Evolutionary conservation across 352 stramenopile genomes (phyloP), one percentile per base, ranked within the genome.

Genomic region (Globisporangium abappressorium): DNA sequence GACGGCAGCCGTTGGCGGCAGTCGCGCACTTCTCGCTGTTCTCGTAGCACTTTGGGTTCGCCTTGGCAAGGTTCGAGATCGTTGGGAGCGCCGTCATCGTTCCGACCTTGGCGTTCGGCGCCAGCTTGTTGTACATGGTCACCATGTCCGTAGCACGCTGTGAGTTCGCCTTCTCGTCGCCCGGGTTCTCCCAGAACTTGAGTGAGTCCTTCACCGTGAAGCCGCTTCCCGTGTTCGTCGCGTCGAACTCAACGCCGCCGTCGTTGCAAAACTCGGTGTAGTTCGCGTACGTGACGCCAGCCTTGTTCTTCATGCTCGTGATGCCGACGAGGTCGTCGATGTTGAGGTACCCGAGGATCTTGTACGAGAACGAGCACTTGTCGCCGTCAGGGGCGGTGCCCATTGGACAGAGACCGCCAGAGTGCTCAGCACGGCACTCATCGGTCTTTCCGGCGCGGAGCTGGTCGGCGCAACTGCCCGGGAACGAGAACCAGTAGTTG

Each of bases 401-500:
- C 57, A 82, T 62, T 6, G 77, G 30, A 64, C 81, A 89, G 4
- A 89, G 61, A 11, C 79, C 79, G 5, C 77, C 76, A 3, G 68
- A 54, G 54, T 80, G 76, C 56, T 79, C 62, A 0, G 68, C 65
- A 26, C 78, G 71, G 61, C 79, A 89, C 58, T 68, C 55, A 2
- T 79, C 73, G 15, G 70, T 80, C 80, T 92, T 92, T 1, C 80
- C 68, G 7, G 62, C 67, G 43, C 81, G 83, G 18, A 66, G 59
- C 69, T 87, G 76, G 30, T 75, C 70, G 36, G 70, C 71, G 57
- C 84, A 91, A 18, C 70, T 78, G 66, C 84, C 85, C 28, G 82
- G 84, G 77, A 76, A 90, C 54, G 84, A 91, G 77, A 81, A 91
- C 84, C 84, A 92, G 72, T 82, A 87, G 70, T 81, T 89, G 69